Conservation (phyloP, 78 protist species). For the Dictyostelium purpureum region DNA sequence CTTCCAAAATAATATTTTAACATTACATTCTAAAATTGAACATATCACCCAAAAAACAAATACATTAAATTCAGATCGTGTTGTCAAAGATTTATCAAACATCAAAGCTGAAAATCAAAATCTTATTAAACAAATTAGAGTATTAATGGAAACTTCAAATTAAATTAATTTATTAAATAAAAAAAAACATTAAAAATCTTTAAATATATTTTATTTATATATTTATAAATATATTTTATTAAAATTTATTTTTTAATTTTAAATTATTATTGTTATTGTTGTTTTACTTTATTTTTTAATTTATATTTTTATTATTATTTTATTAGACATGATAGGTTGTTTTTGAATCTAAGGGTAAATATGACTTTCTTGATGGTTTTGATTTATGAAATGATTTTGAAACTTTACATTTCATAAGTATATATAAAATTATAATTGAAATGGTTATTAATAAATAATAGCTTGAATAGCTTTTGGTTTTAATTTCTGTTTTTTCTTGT, state of each 20-base stretch:
- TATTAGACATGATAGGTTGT: background rate
- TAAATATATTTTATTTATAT: too few relatives aligned
- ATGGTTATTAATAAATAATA: background rate
- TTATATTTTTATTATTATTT: background rate
- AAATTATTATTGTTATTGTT: background rate
- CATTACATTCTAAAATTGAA: conserved; percentile 59
- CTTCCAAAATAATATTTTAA: conserved; percentile 61
- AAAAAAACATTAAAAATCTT: too few relatives aligned
- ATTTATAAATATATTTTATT: too few relatives aligned
- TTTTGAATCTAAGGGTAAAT: too few relatives aligned
- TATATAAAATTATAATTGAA: background rate
- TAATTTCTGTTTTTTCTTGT: background rate
- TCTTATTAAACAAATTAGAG: conserved; percentile 18
- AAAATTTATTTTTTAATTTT: too few relatives aligned
- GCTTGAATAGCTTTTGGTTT: background rate
- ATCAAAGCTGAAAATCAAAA: conserved; percentile 72
- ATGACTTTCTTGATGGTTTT: background rate
- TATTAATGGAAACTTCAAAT: conserved; percentile 9
- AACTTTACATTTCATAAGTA: background rate
- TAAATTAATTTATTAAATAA: background rate
- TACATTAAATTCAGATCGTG: conserved; percentile 59
- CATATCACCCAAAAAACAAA: conserved; percentile 39
- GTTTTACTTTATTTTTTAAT: conserved; percentile 1
- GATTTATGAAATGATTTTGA: conserved; percentile 4
- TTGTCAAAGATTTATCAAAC: conserved; percentile 61